Conservation (phyloP, 2,329 filamentous ascomycete species). For the Colletotrichum lentis region DNA sequence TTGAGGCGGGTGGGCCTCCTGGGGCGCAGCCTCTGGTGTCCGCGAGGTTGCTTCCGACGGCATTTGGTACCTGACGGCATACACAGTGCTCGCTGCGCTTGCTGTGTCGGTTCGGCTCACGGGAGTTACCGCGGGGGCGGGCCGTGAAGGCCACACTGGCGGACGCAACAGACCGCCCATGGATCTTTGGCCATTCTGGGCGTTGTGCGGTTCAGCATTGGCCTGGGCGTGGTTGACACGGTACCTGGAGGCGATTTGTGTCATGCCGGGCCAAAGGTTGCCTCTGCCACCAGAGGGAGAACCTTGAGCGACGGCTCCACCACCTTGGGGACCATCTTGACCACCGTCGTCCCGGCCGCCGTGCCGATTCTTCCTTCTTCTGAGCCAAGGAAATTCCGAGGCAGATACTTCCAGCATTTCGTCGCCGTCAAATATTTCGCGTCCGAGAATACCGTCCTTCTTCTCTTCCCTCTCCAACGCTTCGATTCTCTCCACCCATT, state of each 20-base stretch:
- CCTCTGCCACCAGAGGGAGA: constrained; percentile 43
- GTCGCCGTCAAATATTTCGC: constrained; percentile 92
- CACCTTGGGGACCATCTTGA: constrained; percentile 37
- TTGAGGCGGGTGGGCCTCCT: constrained; percentile 27
- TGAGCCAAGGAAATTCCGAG: constrained; percentile 59
- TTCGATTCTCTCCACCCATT: constrained; percentile 96
- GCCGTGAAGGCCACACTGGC: constrained; percentile 64
- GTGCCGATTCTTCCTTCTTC: constrained; percentile 47
- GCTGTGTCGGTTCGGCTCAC: constrained; percentile 69
- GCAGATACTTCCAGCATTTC: constrained; percentile 80
- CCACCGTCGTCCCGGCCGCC: constrained; percentile 42
- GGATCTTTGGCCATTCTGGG: constrained; percentile 42
- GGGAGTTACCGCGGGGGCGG: constrained; percentile 63
- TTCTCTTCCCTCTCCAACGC: constrained; percentile 91
- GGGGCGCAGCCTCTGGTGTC: constrained; percentile 17
- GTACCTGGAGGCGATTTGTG: constrained; percentile 52
- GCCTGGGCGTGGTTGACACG: constrained; percentile 37
- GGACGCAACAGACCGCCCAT: constrained; percentile 55
- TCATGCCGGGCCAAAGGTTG: constrained; percentile 53
- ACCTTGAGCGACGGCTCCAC: constrained; percentile 34
- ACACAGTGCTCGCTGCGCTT: constrained; percentile 70
- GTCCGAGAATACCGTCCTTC: constrained; percentile 88
- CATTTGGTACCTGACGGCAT: constrained; percentile 68
- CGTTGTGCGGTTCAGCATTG: constrained; percentile 19
- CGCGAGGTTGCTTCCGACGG: constrained; percentile 58